Conservation (phyloP, 2,329 filamentous ascomycete species). For the Penicillium sp. region DNA sequence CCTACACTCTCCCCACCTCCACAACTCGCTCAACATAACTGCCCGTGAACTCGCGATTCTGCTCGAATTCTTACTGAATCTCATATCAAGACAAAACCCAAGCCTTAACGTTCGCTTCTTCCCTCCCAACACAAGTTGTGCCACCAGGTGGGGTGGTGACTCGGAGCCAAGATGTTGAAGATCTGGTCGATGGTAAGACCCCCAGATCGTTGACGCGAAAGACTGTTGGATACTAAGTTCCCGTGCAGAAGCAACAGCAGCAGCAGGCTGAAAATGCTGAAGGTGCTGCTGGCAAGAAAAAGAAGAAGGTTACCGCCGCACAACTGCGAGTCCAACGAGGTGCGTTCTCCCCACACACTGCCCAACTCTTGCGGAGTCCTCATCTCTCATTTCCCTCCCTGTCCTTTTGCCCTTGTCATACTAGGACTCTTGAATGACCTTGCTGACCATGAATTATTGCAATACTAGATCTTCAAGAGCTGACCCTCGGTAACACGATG, state of each 20-base stretch:
- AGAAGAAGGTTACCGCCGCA: slow-evolving; percentile 98
- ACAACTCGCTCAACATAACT: too few relatives aligned
- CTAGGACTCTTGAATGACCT: too few relatives aligned
- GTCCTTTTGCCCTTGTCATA: too few relatives aligned
- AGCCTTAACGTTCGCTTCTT: background rate
- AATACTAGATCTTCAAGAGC: slow-evolving; percentile 51
- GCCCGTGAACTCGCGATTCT: too few relatives aligned
- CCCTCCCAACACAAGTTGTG: background rate
- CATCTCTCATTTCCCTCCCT: background rate
- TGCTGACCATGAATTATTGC: background rate
- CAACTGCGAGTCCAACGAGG: slow-evolving; percentile 96
- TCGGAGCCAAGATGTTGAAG: slow-evolving; percentile 79
- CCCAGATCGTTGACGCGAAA: background rate
- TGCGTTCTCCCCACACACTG: slow-evolving; percentile 43
- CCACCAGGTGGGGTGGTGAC: slow-evolving; percentile 27
- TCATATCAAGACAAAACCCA: background rate
- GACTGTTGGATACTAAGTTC: slow-evolving; percentile 23
- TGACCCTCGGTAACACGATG: slow-evolving; percentile 59
- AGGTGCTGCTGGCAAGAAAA: slow-evolving; percentile 77
- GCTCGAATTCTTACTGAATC: background rate
- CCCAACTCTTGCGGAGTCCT: background rate
- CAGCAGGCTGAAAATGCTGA: slow-evolving; percentile 95
- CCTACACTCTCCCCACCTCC: background rate
- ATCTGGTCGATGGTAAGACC: slow-evolving; percentile 94
- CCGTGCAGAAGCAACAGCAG: slow-evolving; percentile 71